Evolutionary conservation across 176 grass and related monocot species (phyloP).

Genomic region (Pontederia crassipes): DNA sequence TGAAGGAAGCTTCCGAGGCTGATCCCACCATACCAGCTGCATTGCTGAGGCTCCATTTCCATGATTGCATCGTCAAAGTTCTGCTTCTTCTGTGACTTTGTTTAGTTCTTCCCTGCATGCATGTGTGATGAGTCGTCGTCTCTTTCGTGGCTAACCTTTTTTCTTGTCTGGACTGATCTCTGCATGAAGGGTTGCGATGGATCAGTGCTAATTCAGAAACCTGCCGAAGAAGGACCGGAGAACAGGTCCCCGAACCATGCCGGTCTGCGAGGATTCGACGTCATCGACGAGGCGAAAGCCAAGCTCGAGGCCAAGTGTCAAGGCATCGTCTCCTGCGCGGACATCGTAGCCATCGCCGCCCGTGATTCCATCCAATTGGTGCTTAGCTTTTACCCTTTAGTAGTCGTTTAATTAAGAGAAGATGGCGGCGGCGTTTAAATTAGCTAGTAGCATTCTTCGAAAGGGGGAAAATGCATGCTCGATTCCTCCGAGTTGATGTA

Average conservation of each 20-base stretch:
- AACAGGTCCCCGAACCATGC: slow-evolving; percentile 57
- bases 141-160: no score
- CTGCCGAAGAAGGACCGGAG: slow-evolving; percentile 26
- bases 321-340: slow-evolving; percentile 77
- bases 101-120: no score
- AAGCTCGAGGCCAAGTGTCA: slow-evolving; percentile 57
- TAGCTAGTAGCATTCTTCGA: no score
- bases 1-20: slow-evolving; percentile 25
- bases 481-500: no score
- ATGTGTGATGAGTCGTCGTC: no score
- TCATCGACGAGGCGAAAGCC: slow-evolving; percentile 49
- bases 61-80: slow-evolving; percentile 84
- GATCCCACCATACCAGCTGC: slow-evolving; percentile 60
- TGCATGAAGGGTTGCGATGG: slow-evolving; percentile 52
- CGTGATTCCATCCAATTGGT: slow-evolving; percentile 53
- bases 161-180: no score
- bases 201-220: slow-evolving; percentile 55
- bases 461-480: no score
- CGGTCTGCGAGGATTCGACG: slow-evolving; percentile 53
- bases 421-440: no score
- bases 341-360: slow-evolving; percentile 55
- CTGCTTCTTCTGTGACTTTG: no score
- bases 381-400: no score
- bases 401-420: no score
- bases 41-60: slow-evolving; percentile 72